These are phyloP conservation scores for Lodderomyces margitis DNA, from an alignment of 1,139 yeast genomes.

Conservation along the genomic window DNA sequence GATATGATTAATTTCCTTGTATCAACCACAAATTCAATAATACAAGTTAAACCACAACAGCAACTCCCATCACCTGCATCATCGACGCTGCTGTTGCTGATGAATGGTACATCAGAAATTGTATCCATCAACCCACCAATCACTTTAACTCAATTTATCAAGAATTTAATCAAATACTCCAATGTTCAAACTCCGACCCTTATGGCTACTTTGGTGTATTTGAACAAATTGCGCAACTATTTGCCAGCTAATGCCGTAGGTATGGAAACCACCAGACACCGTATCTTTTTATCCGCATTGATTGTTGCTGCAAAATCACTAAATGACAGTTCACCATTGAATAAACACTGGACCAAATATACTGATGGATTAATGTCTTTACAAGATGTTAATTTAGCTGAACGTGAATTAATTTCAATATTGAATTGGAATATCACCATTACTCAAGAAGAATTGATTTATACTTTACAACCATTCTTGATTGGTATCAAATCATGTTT, in stretches of 20 bases:
- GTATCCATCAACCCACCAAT: constrained; percentile 17
- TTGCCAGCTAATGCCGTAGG: constrained; percentile 90
- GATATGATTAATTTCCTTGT: constrained; percentile 84
- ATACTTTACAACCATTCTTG: constrained; percentile 72
- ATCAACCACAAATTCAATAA: constrained; percentile 75
- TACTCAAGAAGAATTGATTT: constrained; percentile 63
- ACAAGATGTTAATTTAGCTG: constrained; percentile 86
- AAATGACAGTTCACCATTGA: constrained; percentile 91
- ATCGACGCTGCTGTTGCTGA: not conserved
- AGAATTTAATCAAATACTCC: constrained; percentile 68
- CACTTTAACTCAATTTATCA: constrained; percentile 61
- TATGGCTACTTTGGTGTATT: constrained; percentile 85
- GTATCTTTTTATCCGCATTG: constrained; percentile 84
- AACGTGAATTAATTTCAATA: constrained; percentile 77
- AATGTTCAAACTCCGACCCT: constrained; percentile 94
- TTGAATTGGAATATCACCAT: constrained; percentile 83
- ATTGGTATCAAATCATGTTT: constrained; percentile 56
- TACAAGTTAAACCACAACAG: constrained; percentile 45
- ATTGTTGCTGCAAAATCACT: constrained; percentile 87
- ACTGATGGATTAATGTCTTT: constrained; percentile 78
- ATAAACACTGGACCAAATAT: constrained; percentile 93
- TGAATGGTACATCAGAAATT: not conserved
- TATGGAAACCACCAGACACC: constrained; percentile 89
- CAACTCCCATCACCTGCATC: constrained; percentile 11
- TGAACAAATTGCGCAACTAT: constrained; percentile 69